These are phyloP conservation scores for Arthrobotrys iridis DNA, from an alignment of 2,329 filamentous ascomycete species.

Conservation along the genomic window DNA sequence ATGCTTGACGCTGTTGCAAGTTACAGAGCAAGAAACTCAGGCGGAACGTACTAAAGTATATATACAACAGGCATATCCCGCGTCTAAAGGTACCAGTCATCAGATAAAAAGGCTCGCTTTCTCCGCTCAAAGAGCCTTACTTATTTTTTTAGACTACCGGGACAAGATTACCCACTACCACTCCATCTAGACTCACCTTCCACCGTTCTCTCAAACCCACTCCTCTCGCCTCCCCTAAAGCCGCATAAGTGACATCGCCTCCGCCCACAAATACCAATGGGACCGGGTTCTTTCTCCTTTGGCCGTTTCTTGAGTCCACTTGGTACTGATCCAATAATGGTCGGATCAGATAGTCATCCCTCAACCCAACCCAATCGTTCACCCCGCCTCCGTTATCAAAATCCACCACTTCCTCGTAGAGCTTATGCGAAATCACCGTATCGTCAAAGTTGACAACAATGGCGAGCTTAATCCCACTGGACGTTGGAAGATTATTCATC, in stretches of 20 bases:
- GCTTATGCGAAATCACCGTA: background rate
- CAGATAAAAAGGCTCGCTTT: too few species aligned
- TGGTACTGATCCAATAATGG: conserved; percentile 49
- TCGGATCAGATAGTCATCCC: conserved; percentile 41
- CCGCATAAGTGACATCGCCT: conserved; percentile 38
- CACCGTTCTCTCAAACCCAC: conserved; percentile 44
- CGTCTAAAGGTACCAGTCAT: too few species aligned
- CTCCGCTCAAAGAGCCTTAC: too few species aligned
- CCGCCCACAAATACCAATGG: conserved; percentile 45
- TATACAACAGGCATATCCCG: too few species aligned
- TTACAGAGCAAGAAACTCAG: too few species aligned
- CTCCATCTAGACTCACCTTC: conserved; percentile 40
- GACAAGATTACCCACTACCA: conserved; percentile 42
- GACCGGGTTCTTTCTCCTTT: conserved; percentile 44
- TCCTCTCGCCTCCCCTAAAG: conserved; percentile 35
- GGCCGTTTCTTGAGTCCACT: conserved; percentile 45
- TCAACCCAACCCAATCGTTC: conserved; percentile 47
- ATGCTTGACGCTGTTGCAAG: too few species aligned
- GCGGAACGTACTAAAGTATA: too few species aligned
- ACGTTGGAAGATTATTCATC: conserved; percentile 47
- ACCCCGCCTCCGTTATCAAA: conserved; percentile 36
- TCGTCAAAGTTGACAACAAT: conserved; percentile 51
- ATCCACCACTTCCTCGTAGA: conserved; percentile 31
- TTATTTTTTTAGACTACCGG: conserved; percentile 29
- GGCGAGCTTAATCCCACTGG: conserved; percentile 38